Conservation (phyloP, 768 basidiomycete species). For the Kondoa subrosea region DNA sequence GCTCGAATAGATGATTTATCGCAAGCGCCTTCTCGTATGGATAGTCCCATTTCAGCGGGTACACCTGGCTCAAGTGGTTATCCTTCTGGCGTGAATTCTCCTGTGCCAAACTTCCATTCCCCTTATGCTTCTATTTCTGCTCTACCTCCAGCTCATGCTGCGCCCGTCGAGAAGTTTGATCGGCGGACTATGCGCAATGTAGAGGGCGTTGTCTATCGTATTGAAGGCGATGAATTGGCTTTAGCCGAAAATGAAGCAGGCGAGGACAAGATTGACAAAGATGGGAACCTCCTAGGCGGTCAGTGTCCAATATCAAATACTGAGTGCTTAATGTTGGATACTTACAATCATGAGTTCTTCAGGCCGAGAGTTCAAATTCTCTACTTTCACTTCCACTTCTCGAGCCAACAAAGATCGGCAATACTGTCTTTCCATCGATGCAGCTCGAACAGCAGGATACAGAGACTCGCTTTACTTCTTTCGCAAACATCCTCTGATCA, state of each 20-base stretch:
- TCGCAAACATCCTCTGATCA: slow-evolving; percentile 69
- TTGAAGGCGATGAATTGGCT: slow-evolving; percentile 77
- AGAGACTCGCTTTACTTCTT: slow-evolving; percentile 97
- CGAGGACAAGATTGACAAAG: slow-evolving; percentile 73
- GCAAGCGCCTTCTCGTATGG: too few relatives aligned
- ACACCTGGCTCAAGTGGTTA: neutral
- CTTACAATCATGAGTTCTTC: neutral
- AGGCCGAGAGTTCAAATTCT: slow-evolving; percentile 78
- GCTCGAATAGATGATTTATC: neutral
- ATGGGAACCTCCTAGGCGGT: slow-evolving; percentile 75
- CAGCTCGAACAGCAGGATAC: slow-evolving; percentile 86
- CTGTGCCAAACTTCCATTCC: too few relatives aligned
- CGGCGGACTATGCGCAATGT: neutral
- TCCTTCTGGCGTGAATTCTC: too few relatives aligned
- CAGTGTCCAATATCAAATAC: slow-evolving; percentile 31
- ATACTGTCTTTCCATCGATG: slow-evolving; percentile 96
- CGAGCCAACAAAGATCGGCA: slow-evolving; percentile 57
- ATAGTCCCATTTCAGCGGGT: neutral
- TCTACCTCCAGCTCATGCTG: neutral
- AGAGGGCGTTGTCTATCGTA: slow-evolving; percentile 51
- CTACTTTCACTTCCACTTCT: slow-evolving; percentile 69
- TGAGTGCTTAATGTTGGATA: neutral
- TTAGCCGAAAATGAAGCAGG: slow-evolving; percentile 71
- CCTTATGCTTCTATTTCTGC: neutral
- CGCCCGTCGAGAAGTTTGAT: neutral